Evolutionary conservation across 768 basidiomycete genomes (phyloP).

Genomic region (Leccinellum albellum): DNA sequence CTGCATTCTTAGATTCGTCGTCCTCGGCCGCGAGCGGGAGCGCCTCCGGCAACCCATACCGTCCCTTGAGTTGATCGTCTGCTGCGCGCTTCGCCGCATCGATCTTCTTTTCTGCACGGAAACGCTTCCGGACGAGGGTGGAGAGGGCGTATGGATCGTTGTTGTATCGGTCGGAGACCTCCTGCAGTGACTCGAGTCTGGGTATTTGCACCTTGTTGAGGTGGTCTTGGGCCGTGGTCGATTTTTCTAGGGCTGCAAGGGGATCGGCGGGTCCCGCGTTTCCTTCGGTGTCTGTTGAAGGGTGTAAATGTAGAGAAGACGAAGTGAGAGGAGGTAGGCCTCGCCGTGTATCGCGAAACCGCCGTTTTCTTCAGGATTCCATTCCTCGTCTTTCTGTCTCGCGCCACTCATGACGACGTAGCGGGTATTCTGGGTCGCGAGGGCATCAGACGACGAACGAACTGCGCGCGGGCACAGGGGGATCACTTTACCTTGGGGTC

Average conservation of each 20-base stretch:
- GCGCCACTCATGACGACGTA: constrained; percentile 93
- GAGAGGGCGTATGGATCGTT: constrained; percentile 86
- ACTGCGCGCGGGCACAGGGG: too few species aligned
- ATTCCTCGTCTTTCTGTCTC: constrained; percentile 91
- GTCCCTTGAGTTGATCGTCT: constrained; percentile 68
- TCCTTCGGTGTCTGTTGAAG: constrained; percentile 73
- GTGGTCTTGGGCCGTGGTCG: constrained; percentile 69
- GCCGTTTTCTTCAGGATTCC: constrained; percentile 95
- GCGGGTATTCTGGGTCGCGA: constrained; percentile 70
- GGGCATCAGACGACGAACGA: neutral
- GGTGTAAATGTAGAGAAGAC: too few species aligned
- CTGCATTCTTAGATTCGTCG: constrained; percentile 53
- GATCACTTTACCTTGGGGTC: constrained; percentile 90
- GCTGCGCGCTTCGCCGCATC: constrained; percentile 61
- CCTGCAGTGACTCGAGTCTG: constrained; percentile 76
- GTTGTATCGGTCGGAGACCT: constrained; percentile 73
- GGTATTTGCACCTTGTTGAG: constrained; percentile 73
- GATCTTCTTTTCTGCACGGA: constrained; percentile 83
- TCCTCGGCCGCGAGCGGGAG: constrained; percentile 66
- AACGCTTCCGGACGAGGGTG: constrained; percentile 67
- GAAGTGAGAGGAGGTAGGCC: neutral
- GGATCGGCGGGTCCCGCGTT: constrained; percentile 70
- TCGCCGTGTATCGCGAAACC: constrained; percentile 85
- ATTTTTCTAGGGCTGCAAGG: constrained; percentile 85
- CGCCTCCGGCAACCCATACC: constrained; percentile 73